Conservation (phyloP, 495 filamentous ascomycete genomes). For the Penicillium coprophilum region DNA sequence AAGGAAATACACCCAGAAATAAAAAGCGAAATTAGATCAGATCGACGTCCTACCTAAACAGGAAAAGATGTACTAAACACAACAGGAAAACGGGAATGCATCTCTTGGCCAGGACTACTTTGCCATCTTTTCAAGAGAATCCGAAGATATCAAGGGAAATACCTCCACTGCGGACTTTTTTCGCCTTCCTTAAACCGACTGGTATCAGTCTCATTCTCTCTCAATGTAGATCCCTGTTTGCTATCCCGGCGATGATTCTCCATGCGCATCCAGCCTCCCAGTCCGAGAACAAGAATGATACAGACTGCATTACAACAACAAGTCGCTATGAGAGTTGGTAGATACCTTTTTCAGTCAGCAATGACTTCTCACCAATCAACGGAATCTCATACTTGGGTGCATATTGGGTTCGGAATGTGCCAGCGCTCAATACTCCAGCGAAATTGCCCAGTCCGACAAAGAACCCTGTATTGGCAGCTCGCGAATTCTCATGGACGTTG, state of each 20-base stretch:
- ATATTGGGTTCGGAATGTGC: slow-evolving; percentile 67
- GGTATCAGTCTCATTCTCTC: slow-evolving; percentile 60
- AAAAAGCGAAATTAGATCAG: no score
- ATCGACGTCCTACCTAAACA: no score
- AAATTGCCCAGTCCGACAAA: slow-evolving; percentile 66
- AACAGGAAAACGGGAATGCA: no score
- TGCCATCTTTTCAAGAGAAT: neutral
- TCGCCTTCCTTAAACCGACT: slow-evolving; percentile 61
- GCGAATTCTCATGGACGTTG: slow-evolving; percentile 62
- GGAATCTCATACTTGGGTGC: slow-evolving; percentile 54
- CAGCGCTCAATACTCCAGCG: slow-evolving; percentile 67
- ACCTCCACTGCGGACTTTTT: slow-evolving; percentile 58
- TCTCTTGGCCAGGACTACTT: neutral
- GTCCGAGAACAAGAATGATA: slow-evolving; percentile 49
- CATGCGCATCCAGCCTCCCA: slow-evolving; percentile 64
- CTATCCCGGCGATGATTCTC: slow-evolving; percentile 63
- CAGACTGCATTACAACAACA: slow-evolving; percentile 67
- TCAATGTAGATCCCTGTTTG: slow-evolving; percentile 55
- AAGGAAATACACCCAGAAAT: no score
- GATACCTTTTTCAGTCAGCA: slow-evolving; percentile 35
- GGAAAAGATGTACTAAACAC: no score
- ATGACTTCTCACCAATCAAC: no score
- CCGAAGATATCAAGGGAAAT: slow-evolving; percentile 46
- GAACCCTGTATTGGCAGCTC: slow-evolving; percentile 42
- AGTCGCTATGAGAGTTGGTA: slow-evolving; percentile 66